Conservation (phyloP, 164 flowering plant genomes). For the Protea cynaroides region DNA sequence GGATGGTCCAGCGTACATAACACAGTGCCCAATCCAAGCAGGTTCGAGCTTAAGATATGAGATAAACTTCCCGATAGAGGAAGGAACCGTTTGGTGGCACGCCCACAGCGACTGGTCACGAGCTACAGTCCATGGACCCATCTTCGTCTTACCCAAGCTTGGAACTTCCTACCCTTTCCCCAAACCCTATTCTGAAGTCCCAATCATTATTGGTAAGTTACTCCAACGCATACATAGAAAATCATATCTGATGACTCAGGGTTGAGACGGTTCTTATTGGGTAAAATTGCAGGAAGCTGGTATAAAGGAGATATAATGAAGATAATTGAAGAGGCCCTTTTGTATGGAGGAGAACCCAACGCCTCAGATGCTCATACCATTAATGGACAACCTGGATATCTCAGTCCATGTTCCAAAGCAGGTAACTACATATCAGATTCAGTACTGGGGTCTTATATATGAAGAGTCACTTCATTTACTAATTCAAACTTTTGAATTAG, state of each 20-base stretch:
- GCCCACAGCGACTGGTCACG: not conserved
- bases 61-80: not conserved
- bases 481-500: no score
- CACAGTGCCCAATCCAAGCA: not conserved
- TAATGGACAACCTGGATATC: slow-evolving; percentile 33
- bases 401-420: slow-evolving; percentile 18
- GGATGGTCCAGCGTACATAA: not conserved
- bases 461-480: no score
- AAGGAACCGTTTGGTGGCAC: not conserved
- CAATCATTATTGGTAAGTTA: not conserved
- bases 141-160: not conserved
- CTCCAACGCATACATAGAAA: no score
- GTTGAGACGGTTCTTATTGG: not conserved
- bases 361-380: slow-evolving; percentile 24
- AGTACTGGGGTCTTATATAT: no score
- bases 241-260: no score
- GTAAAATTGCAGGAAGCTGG: slow-evolving; percentile 12
- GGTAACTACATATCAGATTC: not conserved
- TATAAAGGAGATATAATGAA: slow-evolving; percentile 21
- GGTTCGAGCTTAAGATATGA: not conserved
- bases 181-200: not conserved
- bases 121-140: not conserved
- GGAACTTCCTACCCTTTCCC: not conserved
- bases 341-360: slow-evolving; percentile 17
- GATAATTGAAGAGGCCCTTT: slow-evolving; percentile 11